A percentile compares a stretch with the other conserved stretches of the same genome.
Conservation (phyloP, 2,329 filamentous ascomycete species). For the Madurella mycetomatis region DNA sequence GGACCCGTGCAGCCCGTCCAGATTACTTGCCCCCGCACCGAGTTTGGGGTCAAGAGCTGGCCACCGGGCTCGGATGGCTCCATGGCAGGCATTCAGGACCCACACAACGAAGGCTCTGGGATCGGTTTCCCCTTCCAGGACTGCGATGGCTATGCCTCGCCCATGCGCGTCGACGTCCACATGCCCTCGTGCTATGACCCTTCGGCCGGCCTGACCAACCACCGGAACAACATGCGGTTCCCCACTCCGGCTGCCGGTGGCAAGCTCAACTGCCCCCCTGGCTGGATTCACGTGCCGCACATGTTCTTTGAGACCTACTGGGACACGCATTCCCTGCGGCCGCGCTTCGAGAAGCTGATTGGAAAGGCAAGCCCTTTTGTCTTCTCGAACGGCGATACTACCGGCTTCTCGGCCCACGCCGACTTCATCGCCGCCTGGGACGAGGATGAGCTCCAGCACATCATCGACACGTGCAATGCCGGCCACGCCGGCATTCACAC, state of each 20-base stretch:
- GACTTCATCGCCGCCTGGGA: slow-evolving; percentile 76
- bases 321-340: slow-evolving; percentile 50
- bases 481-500: slow-evolving; percentile 57
- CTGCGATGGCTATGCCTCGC: slow-evolving; percentile 60
- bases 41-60: slow-evolving; percentile 48
- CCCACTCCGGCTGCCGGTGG: slow-evolving; percentile 45
- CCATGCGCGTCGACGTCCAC: slow-evolving; percentile 62
- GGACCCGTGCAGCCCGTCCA: slow-evolving; percentile 52
- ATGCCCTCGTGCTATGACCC: slow-evolving; percentile 74
- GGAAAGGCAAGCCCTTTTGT: slow-evolving; percentile 60
- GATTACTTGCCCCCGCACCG: slow-evolving; percentile 56
- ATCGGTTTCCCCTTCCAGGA: slow-evolving; percentile 65
- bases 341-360: slow-evolving; percentile 49
- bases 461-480: slow-evolving; percentile 62
- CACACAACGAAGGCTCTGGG: slow-evolving; percentile 51
- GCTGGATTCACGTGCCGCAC: slow-evolving; percentile 52
- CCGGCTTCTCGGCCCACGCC: slow-evolving; percentile 65
- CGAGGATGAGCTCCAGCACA: slow-evolving; percentile 56
- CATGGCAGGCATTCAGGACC: slow-evolving; percentile 51
- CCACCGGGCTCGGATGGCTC: slow-evolving; percentile 51
- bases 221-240: slow-evolving; percentile 62
- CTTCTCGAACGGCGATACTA: slow-evolving; percentile 63
- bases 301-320: slow-evolving; percentile 59
- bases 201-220: slow-evolving; percentile 52
- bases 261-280: slow-evolving; percentile 50